Evolutionary conservation across 2,329 filamentous ascomycete species (phyloP).

Genomic region (Stylonectria norvegica): DNA sequence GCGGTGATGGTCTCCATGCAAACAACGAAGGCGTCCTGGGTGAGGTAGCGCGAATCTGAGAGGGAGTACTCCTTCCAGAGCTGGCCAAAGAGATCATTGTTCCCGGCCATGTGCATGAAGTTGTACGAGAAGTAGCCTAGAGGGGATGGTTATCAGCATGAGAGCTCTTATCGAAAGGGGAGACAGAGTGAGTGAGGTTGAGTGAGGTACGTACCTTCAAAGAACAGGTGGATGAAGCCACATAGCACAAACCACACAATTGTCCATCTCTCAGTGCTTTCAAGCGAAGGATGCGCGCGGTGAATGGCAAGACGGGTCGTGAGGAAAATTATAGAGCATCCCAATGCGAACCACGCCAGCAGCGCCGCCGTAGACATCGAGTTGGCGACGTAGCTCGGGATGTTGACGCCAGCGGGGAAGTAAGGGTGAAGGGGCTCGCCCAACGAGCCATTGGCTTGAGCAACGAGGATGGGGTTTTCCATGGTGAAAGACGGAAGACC

Average conservation of each 20-base stretch:
- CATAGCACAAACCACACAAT: slow-evolving; percentile 76
- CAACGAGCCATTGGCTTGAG: slow-evolving; percentile 1
- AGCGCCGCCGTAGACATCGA: slow-evolving; percentile 57
- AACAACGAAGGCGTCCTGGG: slow-evolving; percentile 50
- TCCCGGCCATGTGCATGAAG: slow-evolving; percentile 38
- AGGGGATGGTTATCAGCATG: not conserved
- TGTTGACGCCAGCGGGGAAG: slow-evolving; percentile 62
- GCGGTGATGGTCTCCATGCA: slow-evolving; percentile 55
- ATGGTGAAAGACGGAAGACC: not conserved
- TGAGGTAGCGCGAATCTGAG: slow-evolving; percentile 55
- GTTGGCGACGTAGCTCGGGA: slow-evolving; percentile 65
- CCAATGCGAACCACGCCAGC: slow-evolving; percentile 56
- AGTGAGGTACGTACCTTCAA: slow-evolving; percentile 35
- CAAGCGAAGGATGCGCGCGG: slow-evolving; percentile 49
- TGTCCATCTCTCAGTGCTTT: slow-evolving; percentile 51
- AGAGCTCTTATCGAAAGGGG: not conserved
- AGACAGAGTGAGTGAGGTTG: not conserved
- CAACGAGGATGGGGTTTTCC: not conserved
- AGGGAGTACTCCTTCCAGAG: slow-evolving; percentile 58
- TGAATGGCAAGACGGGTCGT: slow-evolving; percentile 53
- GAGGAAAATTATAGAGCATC: slow-evolving; percentile 55
- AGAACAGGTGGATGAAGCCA: slow-evolving; percentile 46
- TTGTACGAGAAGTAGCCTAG: slow-evolving; percentile 49
- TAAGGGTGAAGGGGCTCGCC: slow-evolving; percentile 55
- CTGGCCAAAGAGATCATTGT: slow-evolving; percentile 46